phyloP scores from a whole-genome alignment of 83 land plant species.

The Diphasiastrum complanatum region DNA sequence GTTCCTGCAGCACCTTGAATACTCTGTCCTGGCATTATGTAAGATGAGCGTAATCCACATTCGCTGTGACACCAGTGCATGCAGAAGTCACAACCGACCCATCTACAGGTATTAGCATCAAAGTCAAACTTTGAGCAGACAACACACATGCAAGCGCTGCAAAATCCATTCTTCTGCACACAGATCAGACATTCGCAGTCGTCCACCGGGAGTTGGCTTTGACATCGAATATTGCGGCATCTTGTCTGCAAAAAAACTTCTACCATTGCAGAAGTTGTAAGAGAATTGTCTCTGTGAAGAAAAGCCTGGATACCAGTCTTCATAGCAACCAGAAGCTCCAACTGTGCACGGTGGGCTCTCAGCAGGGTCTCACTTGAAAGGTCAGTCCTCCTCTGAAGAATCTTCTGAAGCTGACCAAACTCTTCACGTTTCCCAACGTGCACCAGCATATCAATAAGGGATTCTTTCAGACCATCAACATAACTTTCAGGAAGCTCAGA shows the following conservation, averaged over 20 bases:
- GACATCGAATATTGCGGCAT: conserved; percentile 10
- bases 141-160: conserved; percentile 12
- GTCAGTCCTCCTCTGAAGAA: too few species aligned
- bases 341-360: too few species aligned
- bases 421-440: too few species aligned
- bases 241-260: conserved; percentile 8
- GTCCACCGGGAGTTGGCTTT: conserved; percentile 7
- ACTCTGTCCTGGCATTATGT: conserved; percentile 1
- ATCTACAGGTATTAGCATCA: conserved; percentile 1
- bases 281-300: neutral
- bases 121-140: conserved; percentile 15
- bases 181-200: conserved; percentile 15
- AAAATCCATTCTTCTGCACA: conserved; percentile 7
- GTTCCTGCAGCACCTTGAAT: conserved; percentile 35
- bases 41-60: conserved; percentile 2
- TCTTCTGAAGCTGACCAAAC: too few species aligned
- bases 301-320: too few species aligned
- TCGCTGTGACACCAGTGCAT: conserved; percentile 15
- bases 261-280: neutral
- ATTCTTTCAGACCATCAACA: too few species aligned
- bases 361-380: too few species aligned
- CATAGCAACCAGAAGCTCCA: too few species aligned
- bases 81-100: conserved; percentile 18
- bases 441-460: too few species aligned
- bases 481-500: too few species aligned